These are phyloP conservation scores for Eragrostis curvula DNA, from an alignment of 176 grass and related monocot species.

Conservation along the genomic window DNA sequence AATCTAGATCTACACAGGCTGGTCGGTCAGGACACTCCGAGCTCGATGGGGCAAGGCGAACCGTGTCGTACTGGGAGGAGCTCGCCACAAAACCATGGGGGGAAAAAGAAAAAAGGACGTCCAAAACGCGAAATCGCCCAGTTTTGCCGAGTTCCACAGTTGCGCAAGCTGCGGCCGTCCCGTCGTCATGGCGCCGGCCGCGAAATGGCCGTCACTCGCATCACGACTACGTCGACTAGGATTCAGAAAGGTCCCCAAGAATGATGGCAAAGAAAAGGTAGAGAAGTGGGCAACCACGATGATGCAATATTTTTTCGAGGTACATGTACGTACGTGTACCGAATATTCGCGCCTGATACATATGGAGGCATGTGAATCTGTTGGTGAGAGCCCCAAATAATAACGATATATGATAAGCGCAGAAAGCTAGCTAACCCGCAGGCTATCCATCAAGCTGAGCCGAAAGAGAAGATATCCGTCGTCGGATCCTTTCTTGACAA, in stretches of 20 bases:
- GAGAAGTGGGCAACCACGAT: background rate
- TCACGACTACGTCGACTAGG: too few relatives aligned
- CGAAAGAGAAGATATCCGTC: slow-evolving; percentile 36
- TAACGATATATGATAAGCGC: background rate
- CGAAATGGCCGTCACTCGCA: too few relatives aligned
- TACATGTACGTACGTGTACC: background rate
- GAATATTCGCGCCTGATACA: background rate
- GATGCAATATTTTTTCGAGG: background rate
- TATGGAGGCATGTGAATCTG: background rate
- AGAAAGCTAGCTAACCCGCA: slow-evolving; percentile 21
- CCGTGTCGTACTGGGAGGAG: too few relatives aligned
- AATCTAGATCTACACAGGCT: background rate
- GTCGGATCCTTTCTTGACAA: background rate
- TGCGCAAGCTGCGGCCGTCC: background rate
- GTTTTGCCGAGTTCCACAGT: too few relatives aligned
- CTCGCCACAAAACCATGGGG: too few relatives aligned
- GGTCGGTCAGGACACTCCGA: background rate
- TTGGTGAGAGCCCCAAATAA: background rate
- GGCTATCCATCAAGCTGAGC: slow-evolving; percentile 13
- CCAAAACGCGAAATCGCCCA: too few relatives aligned
- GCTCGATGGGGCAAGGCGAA: too few relatives aligned
- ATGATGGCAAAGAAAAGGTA: too few relatives aligned
- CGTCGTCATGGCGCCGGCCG: background rate
- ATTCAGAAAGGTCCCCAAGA: too few relatives aligned
- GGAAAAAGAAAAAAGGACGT: too few relatives aligned